These are phyloP conservation scores for Mrakia blollopis DNA, from an alignment of 768 basidiomycete genomes.

Conservation along the genomic window DNA sequence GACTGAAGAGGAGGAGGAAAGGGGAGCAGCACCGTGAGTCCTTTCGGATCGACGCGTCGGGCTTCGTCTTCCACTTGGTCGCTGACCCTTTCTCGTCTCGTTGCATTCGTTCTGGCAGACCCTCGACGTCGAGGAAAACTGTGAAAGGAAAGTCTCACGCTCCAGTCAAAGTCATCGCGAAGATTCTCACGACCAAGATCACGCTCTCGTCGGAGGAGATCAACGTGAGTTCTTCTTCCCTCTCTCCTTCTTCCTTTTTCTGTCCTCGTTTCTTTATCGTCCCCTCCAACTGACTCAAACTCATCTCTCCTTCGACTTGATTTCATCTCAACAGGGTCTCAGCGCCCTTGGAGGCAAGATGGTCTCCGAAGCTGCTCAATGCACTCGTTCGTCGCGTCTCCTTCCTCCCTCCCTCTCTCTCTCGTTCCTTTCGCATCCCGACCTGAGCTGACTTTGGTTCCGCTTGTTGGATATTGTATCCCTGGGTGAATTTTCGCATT, in stretches of 20 bases:
- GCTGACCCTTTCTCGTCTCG: not conserved
- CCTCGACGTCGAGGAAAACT: constrained; percentile 14
- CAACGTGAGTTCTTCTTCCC: constrained; percentile 49
- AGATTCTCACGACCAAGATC: constrained; percentile 60
- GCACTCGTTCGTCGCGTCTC: constrained; percentile 49
- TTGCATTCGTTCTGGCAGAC: not conserved
- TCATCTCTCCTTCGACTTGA: not conserved
- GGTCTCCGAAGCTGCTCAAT: constrained; percentile 58
- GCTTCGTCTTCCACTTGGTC: not conserved
- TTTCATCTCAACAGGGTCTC: constrained; percentile 51
- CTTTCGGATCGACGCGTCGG: not conserved
- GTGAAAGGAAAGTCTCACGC: not conserved
- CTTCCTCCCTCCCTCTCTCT: too few relatives aligned
- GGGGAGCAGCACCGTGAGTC: not conserved
- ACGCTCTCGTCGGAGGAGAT: constrained; percentile 55
- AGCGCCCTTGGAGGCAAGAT: constrained; percentile 62
- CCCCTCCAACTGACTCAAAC: not conserved
- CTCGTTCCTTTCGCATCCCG: not conserved
- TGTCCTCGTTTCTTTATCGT: too few relatives aligned
- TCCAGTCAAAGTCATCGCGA: constrained; percentile 48
- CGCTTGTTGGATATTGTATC: not conserved
- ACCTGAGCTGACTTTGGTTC: too few relatives aligned
- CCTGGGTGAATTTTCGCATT: too few relatives aligned
- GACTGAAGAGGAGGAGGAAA: not conserved
- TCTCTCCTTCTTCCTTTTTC: not conserved